phyloP scores from a whole-genome alignment of 148 eudicot genomes.

The Mesembryanthemum crystallinum region DNA sequence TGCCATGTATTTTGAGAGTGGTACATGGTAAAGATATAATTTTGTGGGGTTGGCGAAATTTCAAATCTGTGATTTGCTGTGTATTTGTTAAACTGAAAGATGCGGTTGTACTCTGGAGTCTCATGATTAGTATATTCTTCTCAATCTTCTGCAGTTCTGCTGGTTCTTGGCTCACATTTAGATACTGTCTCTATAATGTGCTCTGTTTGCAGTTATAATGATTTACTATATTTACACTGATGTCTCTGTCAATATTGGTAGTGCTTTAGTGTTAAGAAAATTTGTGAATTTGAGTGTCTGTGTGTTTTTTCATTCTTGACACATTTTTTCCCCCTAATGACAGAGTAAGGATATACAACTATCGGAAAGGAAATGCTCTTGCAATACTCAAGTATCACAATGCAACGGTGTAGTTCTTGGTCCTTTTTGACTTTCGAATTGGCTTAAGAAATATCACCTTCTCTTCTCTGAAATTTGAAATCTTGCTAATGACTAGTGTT shows the following conservation, averaged over 20 bases:
- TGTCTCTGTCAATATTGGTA: neutral
- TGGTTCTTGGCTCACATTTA: too few species aligned
- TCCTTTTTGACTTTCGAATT: neutral
- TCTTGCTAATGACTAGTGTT: too few species aligned
- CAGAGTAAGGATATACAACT: conserved; percentile 80
- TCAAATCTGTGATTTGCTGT: neutral
- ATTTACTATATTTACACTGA: neutral
- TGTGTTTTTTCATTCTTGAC: neutral
- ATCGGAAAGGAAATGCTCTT: conserved; percentile 76
- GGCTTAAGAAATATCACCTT: too few species aligned
- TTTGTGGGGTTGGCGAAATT: neutral
- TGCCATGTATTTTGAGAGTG: neutral
- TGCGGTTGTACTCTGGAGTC: neutral
- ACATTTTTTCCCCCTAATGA: conserved; percentile 14
- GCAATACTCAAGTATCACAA: conserved; percentile 86
- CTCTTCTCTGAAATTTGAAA: neutral
- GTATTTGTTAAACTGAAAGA: too few species aligned
- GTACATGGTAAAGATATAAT: neutral
- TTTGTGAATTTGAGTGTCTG: neutral
- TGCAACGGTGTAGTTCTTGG: conserved; percentile 46
- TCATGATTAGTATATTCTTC: neutral
- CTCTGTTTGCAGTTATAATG: neutral
- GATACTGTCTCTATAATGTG: too few species aligned
- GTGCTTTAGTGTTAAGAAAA: neutral
- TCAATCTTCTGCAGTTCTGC: too few species aligned